Percentiles rank a stretch among this genome's conserved stretches.
These are phyloP conservation scores for Fusarium agapanthi DNA, from an alignment of 2,329 filamentous ascomycete genomes.

Conservation along the genomic window DNA sequence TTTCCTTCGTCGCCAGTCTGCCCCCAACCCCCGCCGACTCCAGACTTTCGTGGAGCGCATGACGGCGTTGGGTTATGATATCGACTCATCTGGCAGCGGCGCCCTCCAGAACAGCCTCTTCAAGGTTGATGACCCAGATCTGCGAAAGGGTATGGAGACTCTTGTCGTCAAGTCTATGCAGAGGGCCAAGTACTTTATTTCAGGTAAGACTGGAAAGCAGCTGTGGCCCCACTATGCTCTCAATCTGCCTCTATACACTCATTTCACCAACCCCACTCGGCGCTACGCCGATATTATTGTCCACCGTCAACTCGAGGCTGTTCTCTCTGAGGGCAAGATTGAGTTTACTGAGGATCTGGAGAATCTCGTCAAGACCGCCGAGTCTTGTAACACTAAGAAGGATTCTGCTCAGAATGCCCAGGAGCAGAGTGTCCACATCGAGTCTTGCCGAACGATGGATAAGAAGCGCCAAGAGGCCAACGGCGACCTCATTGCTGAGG, in stretches of 20 bases:
- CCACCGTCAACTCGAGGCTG: slow-evolving; percentile 90
- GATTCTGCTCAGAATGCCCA: slow-evolving; percentile 97
- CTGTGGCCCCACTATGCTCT: slow-evolving; percentile 89
- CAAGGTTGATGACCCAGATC: slow-evolving; percentile 85
- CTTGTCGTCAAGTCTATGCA: slow-evolving; percentile 94
- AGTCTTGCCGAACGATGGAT: slow-evolving; percentile 96
- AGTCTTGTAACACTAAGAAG: slow-evolving; percentile 98
- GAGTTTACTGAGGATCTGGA: slow-evolving; percentile 93
- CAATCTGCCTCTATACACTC: slow-evolving; percentile 93
- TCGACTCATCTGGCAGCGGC: slow-evolving; percentile 89
- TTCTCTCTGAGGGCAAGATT: slow-evolving; percentile 80
- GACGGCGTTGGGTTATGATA: slow-evolving; percentile 87
- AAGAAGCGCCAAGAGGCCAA: slow-evolving; percentile 86
- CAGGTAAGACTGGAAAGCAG: slow-evolving; percentile 79
- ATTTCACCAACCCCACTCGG: slow-evolving; percentile 94
- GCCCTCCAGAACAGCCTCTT: slow-evolving; percentile 94
- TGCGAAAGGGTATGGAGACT: slow-evolving; percentile 98
- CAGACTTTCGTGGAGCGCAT: slow-evolving; percentile 93
- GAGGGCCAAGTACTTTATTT: slow-evolving; percentile 93
- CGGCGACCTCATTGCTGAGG: slow-evolving; percentile 92
- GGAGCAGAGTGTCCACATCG: slow-evolving; percentile 98
- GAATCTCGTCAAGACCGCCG: slow-evolving; percentile 87
- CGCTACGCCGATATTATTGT: slow-evolving; percentile 96
- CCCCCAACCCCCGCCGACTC: slow-evolving; percentile 87
- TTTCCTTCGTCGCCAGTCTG: slow-evolving; percentile 83